Evolutionary conservation across 345 rosid genomes (phyloP).

Genomic region (Turnera subulata): DNA sequence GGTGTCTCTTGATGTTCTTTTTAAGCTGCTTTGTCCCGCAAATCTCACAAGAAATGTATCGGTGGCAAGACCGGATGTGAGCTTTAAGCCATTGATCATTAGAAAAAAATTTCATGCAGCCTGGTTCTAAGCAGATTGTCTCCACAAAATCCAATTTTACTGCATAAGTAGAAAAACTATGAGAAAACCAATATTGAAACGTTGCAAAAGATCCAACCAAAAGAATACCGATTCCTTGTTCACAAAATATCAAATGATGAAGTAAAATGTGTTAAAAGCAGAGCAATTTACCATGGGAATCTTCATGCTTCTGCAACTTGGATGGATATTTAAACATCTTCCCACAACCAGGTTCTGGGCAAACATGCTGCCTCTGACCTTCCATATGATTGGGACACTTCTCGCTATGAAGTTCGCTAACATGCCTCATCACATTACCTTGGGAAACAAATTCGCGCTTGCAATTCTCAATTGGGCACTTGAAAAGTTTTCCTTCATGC

Average conservation of each 20-base stretch:
- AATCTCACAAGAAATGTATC: slow-evolving; percentile 46
- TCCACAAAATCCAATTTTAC: slow-evolving; percentile 66
- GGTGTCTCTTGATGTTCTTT: slow-evolving; percentile 79
- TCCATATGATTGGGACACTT: too few relatives aligned
- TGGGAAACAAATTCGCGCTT: slow-evolving; percentile 39
- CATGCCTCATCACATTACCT: slow-evolving; percentile 62
- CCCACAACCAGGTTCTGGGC: slow-evolving; percentile 75
- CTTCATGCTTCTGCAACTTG: slow-evolving; percentile 57
- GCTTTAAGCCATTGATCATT: slow-evolving; percentile 61
- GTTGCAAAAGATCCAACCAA: too few relatives aligned
- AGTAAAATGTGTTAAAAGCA: neutral
- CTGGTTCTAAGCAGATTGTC: slow-evolving; percentile 71
- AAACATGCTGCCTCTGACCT: slow-evolving; percentile 39
- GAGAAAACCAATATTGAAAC: too few relatives aligned
- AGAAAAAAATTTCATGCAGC: slow-evolving; percentile 71
- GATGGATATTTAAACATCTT: slow-evolving; percentile 67
- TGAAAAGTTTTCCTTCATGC: slow-evolving; percentile 74
- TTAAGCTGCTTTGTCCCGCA: slow-evolving; percentile 62
- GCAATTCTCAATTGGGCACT: slow-evolving; percentile 60
- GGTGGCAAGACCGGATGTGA: slow-evolving; percentile 66
- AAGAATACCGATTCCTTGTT: too few relatives aligned
- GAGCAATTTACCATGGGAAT: slow-evolving; percentile 58
- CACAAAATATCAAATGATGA: neutral
- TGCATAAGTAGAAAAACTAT: slow-evolving; percentile 29
- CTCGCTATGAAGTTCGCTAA: slow-evolving; percentile 47